Conservation (phyloP, 768 basidiomycete genomes). For the Gloeostereum incarnatum region DNA sequence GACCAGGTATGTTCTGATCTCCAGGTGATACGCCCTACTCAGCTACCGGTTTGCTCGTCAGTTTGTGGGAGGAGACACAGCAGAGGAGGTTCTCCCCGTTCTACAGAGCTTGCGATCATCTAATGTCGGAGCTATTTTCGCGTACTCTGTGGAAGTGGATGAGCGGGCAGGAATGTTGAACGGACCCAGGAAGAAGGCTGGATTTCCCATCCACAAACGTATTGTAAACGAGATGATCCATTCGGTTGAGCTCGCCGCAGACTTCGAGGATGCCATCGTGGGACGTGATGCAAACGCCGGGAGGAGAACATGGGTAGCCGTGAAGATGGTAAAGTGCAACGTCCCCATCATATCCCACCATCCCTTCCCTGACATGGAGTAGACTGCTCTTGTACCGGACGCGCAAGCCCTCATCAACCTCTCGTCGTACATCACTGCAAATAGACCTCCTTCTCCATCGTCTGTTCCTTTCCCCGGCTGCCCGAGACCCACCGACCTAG, state of each 20-base stretch:
- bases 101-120: conserved; percentile 51
- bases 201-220: conserved; percentile 38
- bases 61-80: conserved; percentile 89
- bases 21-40: background rate
- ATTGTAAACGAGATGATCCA: conserved; percentile 69
- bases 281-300: conserved; percentile 16
- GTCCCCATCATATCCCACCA: conserved; percentile 14
- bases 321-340: conserved; percentile 88
- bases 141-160: conserved; percentile 83
- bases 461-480: conserved; percentile 62
- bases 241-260: conserved; percentile 70
- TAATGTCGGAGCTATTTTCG: conserved; percentile 71
- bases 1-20: conserved; percentile 45
- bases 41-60: conserved; percentile 16
- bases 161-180: conserved; percentile 36
- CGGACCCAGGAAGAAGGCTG: conserved; percentile 11
- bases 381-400: conserved; percentile 67
- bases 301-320: conserved; percentile 72
- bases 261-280: conserved; percentile 55
- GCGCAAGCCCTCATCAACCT: conserved; percentile 50
- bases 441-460: conserved; percentile 23
- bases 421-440: conserved; percentile 45
- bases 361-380: conserved; percentile 1
- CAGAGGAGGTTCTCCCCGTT: conserved; percentile 54
- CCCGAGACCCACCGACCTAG: conserved; percentile 49